Percentiles rank a stretch among this genome's conserved stretches.
These are phyloP conservation scores for Dryas drummondii DNA, from an alignment of 306 rosid genomes.

Conservation along the genomic window DNA sequence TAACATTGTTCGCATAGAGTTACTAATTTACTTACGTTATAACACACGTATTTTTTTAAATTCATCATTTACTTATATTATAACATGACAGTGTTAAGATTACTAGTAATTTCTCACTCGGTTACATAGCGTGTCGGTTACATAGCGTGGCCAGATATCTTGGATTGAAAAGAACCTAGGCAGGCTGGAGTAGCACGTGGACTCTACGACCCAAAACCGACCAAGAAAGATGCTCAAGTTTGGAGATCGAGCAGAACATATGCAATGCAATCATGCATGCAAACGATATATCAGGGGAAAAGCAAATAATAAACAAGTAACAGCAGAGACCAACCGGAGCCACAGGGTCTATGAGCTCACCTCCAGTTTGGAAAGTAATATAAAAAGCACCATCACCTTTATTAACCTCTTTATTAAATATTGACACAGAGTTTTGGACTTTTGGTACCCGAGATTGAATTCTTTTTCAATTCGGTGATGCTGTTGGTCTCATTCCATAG, in stretches of 20 bases:
- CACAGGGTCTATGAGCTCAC: background rate
- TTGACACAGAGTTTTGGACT: background rate
- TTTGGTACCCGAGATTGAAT: background rate
- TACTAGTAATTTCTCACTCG: too few species aligned
- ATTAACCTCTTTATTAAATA: background rate
- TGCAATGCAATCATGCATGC: background rate
- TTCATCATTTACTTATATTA: too few species aligned
- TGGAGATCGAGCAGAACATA: background rate
- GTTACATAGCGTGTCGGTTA: too few species aligned
- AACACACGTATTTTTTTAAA: too few species aligned
- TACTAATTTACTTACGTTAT: too few species aligned
- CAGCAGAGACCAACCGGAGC: background rate
- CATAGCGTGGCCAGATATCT: too few species aligned
- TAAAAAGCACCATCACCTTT: background rate
- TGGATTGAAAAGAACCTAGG: too few species aligned
- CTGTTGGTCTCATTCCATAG: background rate
- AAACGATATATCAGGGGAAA: conserved; percentile 2
- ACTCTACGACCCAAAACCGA: background rate
- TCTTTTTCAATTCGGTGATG: background rate
- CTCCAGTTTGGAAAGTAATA: too few species aligned
- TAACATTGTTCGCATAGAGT: too few species aligned
- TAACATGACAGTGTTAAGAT: too few species aligned
- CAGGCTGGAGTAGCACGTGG: conserved; percentile 10
- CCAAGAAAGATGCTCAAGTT: background rate
- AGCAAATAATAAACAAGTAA: background rate